Base-by-base conservation (phyloP, 1,139 yeast genomes). In the Tardiomyces digboiensis region DNA sequence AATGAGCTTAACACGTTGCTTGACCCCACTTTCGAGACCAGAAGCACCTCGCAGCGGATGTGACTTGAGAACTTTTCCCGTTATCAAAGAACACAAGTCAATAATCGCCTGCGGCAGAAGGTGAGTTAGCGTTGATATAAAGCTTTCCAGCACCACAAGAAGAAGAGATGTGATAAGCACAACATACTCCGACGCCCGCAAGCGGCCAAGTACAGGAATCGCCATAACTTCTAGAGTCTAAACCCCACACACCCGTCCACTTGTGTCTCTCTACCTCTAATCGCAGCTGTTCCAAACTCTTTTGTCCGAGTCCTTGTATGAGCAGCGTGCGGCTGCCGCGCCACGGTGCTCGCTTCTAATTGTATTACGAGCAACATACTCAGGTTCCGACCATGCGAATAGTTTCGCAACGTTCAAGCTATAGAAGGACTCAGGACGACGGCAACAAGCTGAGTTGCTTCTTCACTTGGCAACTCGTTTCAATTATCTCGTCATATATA, bases 31-130 rank as follows among this genome's bases (percentile, higher is more conserved):
- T 16, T 26, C 33, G 33, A 26, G 33, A 8, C 33, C 33, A 26
- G 33, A 5, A 16, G 16, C 39, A 21, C 42, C 45, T 7, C 36
- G 37, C 10, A 40, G 33, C 7, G 57, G 56, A 20, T 47, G 37
- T 13, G 50, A 33, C 2, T 46, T 41, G 16, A 55, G 52, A 18
- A 57, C 13, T 13, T 39, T 36, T 14, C 48, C 44, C 12, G 58
- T 49, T 13, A 51, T 29, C 7, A 39, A 29, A 18, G 60, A 54
- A 42, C 59, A 63, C 44, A 54, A 44, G 7, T 44, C 47, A 39
- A 65, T 58, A 21, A 61, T 52, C 13, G 53, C 42, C 3, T 47
- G 42, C 6, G 69, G 70, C 20, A 65, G 50, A 6, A 64, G 44
- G 20, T 54, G 40, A 2, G 68, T 62, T 29, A 65, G 52, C 33